These are phyloP conservation scores for Lolium multiflorum DNA, from an alignment of 176 grass and related monocot species.

Conservation along the genomic window DNA sequence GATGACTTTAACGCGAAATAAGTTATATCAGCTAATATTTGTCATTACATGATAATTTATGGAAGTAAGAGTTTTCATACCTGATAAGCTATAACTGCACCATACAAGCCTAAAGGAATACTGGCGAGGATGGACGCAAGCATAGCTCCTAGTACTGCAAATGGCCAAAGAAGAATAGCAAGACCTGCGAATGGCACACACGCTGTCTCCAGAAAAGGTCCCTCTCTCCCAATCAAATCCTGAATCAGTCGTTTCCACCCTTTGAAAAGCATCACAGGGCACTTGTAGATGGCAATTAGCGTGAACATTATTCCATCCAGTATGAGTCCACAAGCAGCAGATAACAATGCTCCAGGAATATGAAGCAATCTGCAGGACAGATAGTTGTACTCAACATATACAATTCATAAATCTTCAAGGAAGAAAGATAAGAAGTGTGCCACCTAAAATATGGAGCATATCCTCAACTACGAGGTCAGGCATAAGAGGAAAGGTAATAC, in stretches of 20 bases:
- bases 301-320: slow-evolving; percentile 76
- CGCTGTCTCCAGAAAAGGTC: slow-evolving; percentile 92
- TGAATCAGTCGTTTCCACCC: slow-evolving; percentile 89
- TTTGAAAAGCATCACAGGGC: slow-evolving; percentile 97
- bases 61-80: slow-evolving; percentile 35
- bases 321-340: slow-evolving; percentile 65
- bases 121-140: slow-evolving; percentile 77
- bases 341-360: slow-evolving; percentile 71
- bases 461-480: background rate
- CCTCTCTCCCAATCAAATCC: slow-evolving; percentile 91
- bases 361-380: slow-evolving; percentile 59
- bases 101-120: slow-evolving; percentile 84
- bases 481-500: slow-evolving; percentile 25
- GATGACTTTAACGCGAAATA: slow-evolving; percentile 15
- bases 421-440: slow-evolving; percentile 20
- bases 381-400: slow-evolving; percentile 21
- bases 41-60: background rate
- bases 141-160: slow-evolving; percentile 80
- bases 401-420: slow-evolving; percentile 23
- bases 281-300: slow-evolving; percentile 82
- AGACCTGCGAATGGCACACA: slow-evolving; percentile 97
- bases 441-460: slow-evolving; percentile 28
- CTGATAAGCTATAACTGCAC: slow-evolving; percentile 89
- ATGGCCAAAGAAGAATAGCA: slow-evolving; percentile 95
- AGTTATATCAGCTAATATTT: slow-evolving; percentile 25